These are phyloP conservation scores for Coniosporium apollinis DNA, from an alignment of 495 filamentous ascomycete genomes.

Conservation along the genomic window DNA sequence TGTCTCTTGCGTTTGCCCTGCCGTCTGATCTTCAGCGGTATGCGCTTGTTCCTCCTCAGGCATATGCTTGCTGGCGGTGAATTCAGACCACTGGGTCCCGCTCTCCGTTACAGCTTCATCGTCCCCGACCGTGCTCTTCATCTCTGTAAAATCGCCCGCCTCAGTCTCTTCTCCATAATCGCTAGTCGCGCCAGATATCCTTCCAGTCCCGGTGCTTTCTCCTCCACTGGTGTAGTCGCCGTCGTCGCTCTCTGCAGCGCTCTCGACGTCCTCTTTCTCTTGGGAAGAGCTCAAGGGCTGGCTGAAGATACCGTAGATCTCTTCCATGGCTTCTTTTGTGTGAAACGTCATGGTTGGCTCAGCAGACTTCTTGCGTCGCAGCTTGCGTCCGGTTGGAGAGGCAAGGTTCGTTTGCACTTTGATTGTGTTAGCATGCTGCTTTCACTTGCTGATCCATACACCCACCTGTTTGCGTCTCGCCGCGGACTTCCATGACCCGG, in stretches of 20 bases:
- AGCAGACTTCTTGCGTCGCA: slow-evolving; percentile 52
- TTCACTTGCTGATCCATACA: slow-evolving; percentile 6
- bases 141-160: slow-evolving; percentile 28
- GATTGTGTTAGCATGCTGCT: slow-evolving; percentile 5
- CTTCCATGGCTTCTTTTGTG: slow-evolving; percentile 86
- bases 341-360: slow-evolving; percentile 96
- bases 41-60: slow-evolving; percentile 30
- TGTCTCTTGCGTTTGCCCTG: slow-evolving; percentile 5
- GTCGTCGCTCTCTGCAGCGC: slow-evolving; percentile 42
- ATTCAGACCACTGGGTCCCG: slow-evolving; percentile 71
- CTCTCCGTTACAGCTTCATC: slow-evolving; percentile 39
- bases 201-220: slow-evolving; percentile 65
- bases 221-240: slow-evolving; percentile 63
- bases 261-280: slow-evolving; percentile 24
- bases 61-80: slow-evolving; percentile 56
- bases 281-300: slow-evolving; percentile 51
- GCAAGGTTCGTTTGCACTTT: slow-evolving; percentile 82
- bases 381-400: slow-evolving; percentile 64
- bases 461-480: slow-evolving; percentile 70
- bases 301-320: slow-evolving; percentile 94
- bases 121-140: slow-evolving; percentile 18
- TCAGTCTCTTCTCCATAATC: slow-evolving; percentile 49
- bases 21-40: slow-evolving; percentile 14
- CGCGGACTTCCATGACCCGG: slow-evolving; percentile 46
- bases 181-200: slow-evolving; percentile 40